Evolutionary conservation across 495 filamentous ascomycete species (phyloP), one percentile per base, ranked within the genome.

Genomic region (Penicillium robsamsonii): DNA sequence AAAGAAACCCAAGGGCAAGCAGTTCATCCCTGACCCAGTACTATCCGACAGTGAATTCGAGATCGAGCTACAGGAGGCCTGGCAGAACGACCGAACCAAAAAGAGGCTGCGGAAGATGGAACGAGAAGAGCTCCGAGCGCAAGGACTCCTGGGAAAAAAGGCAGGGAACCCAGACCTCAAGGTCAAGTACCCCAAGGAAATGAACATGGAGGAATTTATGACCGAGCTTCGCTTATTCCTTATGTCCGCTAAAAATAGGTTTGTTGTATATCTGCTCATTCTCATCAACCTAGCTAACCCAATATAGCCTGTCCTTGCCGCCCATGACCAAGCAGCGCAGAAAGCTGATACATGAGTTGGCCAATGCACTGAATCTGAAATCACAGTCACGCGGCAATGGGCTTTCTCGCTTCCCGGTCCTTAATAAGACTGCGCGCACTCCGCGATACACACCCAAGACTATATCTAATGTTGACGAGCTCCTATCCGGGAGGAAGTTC

Each of bases 371-470:
- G 60, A 80, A 80, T 12, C 73, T 97, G 51, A 95, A 89, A 57
- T 96, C 91, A 3, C 87, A 92, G 62, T 96, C 92, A 1, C 76
- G 78, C 11, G 94, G 94, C n/a, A 75, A 76, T 18, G 91, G 86
- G 9, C 75, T 75, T n/a, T 75, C 78, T 50, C 85, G 94, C 27
- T 91, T 87, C 58, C 86, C 93, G 3, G 78, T 91, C 13, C 77
- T 97, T 5, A 84, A 85, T 61, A 91, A 91, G 59, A 92, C 90
- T 0, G 72, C 76, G 11, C 73, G 74, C 6, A 93, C 91, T 0
- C 64, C 73, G 0, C 58, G 64, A 18, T 87, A 82, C 62, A 72
- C 79, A 1, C 76, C 81, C 33, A 67, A 66, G 42, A 76, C 69
- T 12, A 72, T 75, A 8, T 61, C 62, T n/a, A 66, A 71, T 22